Evolutionary conservation across 306 rosid species (phyloP).

Genomic region (Psophocarpus tetragonolobus): DNA sequence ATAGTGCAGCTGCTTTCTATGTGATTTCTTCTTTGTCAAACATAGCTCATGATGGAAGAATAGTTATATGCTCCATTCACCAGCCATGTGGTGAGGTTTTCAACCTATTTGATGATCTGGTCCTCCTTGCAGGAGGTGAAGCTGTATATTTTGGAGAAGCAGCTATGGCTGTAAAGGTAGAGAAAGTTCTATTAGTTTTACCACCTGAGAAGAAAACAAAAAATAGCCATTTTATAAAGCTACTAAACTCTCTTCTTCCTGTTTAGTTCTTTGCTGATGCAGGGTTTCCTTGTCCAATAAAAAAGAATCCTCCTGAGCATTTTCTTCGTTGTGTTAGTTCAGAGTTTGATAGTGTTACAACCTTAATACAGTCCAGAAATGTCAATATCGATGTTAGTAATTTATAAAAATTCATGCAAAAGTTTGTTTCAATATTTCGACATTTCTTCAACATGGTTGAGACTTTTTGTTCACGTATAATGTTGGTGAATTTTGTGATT

Average conservation of each 20-base stretch:
- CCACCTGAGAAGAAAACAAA: no score
- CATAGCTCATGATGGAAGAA: conserved; percentile 61
- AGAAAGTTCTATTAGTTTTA: neutral
- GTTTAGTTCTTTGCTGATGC: conserved; percentile 68
- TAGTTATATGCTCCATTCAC: conserved; percentile 64
- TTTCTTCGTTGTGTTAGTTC: conserved; percentile 66
- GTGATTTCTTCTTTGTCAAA: conserved; percentile 56
- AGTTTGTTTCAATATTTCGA: neutral
- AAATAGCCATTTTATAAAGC: neutral
- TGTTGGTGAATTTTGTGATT: neutral
- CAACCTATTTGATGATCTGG: conserved; percentile 64
- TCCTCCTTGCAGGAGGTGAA: conserved; percentile 61
- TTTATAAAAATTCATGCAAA: neutral
- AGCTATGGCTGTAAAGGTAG: conserved; percentile 57
- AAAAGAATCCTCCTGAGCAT: conserved; percentile 71
- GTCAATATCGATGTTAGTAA: conserved; percentile 39
- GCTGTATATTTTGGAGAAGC: conserved; percentile 63
- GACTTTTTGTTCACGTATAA: neutral
- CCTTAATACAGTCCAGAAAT: conserved; percentile 39
- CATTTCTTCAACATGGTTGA: neutral
- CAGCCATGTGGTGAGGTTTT: conserved; percentile 69
- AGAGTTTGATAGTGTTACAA: conserved; percentile 56
- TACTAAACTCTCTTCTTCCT: neutral
- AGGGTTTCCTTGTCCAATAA: conserved; percentile 69
- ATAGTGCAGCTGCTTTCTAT: conserved; percentile 72